Evolutionary conservation across 148 eudicot species (phyloP), one percentile per base, ranked within the genome.

Genomic region (Rhododendron kiyosumense): DNA sequence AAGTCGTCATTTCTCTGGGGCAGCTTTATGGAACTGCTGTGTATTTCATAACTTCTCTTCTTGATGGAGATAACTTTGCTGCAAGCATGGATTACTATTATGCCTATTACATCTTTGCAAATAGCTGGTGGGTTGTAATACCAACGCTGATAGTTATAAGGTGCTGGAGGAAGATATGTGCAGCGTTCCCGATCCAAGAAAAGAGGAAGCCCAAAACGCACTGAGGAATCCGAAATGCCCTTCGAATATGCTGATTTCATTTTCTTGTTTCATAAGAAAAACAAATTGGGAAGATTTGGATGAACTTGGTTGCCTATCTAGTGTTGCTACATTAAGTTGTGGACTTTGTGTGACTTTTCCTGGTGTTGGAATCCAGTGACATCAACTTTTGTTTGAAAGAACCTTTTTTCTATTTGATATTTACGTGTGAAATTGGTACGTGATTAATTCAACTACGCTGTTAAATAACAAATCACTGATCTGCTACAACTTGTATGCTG

Each of bases 151-250:
- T 96, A 87, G 77, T 88, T 6, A 85, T 92, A 85, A 89, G 92
- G 79, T 88, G 96, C 94, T 96, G 99, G 99, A 96, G 85, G 91
- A 93, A 86, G 90, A 95, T 96, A 77, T 95, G 95, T 78, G 93
- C 89, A 6, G 91, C 96, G 22, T 71, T 87, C 76, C 78, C 49
- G 46, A 84, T 81, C 83, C 93, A 90, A 57, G 89, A 86, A 46
- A 89, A 84, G 90, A 91, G 81, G 81, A 96, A 93, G 94, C 87
- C 90, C 82, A 94, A 96, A 90, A 59, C 85, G 79, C 88, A 91
- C 38, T 93, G 79, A 20, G 48, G 85, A 74, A 61, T 73, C 4
- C 17, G 10, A 26, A n/a, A 4, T n/a, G 49, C 76, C 75, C 11
- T 82, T 59, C 13, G 32, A 82, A 63, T 22, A 43, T 63, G n/a